phyloP scores from a whole-genome alignment of 306 rosid species.

The Cucumis cinereus region DNA sequence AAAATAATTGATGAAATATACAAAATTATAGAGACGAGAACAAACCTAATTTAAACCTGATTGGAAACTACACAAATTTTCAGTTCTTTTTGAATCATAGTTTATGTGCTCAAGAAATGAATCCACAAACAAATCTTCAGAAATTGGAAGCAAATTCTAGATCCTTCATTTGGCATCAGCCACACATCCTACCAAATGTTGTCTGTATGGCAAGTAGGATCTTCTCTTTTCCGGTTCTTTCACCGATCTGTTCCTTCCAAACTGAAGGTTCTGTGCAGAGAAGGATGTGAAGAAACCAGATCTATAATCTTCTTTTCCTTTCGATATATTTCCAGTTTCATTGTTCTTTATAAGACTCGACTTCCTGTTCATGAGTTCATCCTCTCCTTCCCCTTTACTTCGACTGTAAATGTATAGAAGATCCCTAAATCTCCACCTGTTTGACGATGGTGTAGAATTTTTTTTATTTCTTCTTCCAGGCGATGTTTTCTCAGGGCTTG shows the following conservation, averaged over 20 bases:
- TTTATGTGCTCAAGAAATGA: not conserved
- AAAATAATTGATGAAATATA: not conserved
- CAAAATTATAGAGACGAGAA: not conserved
- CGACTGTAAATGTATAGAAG: constrained; percentile 24
- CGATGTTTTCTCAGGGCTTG: constrained; percentile 9
- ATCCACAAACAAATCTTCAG: not conserved
- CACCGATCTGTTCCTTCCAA: not conserved
- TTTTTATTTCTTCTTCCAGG: constrained; percentile 32
- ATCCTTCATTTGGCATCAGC: not conserved
- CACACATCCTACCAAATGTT: not conserved
- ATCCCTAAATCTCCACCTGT: constrained; percentile 60
- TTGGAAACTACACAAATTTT: not conserved
- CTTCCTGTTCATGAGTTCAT: constrained; percentile 7
- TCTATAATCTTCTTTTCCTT: not conserved
- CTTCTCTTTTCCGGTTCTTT: not conserved
- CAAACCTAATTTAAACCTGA: not conserved
- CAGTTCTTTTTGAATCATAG: not conserved
- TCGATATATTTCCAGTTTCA: not conserved
- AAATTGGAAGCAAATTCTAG: not conserved
- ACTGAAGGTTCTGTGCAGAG: not conserved
- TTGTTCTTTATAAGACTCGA: constrained; percentile 12
- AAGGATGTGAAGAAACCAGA: not conserved
- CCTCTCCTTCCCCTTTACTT: constrained; percentile 44
- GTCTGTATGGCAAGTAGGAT: not conserved
- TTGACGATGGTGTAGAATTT: constrained; percentile 40